Conservation (phyloP, 1,284 basidiomycete species). For the Papiliotrema fonsecae region DNA sequence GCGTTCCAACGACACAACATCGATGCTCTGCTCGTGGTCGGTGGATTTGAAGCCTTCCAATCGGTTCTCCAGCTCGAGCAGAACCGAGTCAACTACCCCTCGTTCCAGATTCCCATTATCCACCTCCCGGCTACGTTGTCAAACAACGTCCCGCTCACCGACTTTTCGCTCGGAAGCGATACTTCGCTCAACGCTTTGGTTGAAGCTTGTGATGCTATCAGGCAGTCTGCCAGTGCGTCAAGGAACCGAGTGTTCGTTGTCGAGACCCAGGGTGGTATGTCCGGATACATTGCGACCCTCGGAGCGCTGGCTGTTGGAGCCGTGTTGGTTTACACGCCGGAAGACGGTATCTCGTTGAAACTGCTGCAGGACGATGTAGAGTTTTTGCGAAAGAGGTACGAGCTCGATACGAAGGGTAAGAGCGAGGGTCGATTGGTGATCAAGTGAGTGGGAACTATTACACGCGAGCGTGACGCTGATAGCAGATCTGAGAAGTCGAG, state of each 20-base stretch:
- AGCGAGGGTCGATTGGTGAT: slow-evolving; percentile 90
- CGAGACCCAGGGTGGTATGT: slow-evolving; percentile 95
- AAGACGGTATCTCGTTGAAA: slow-evolving; percentile 78
- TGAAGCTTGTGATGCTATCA: slow-evolving; percentile 95
- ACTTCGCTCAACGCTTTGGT: slow-evolving; percentile 97
- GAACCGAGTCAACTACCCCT: slow-evolving; percentile 74
- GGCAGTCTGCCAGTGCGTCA: slow-evolving; percentile 93
- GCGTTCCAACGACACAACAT: slow-evolving; percentile 84
- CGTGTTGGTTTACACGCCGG: slow-evolving; percentile 88
- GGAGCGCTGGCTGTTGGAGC: slow-evolving; percentile 93
- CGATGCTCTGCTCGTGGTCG: slow-evolving; percentile 81
- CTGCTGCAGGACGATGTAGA: slow-evolving; percentile 78
- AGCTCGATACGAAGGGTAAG: slow-evolving; percentile 80
- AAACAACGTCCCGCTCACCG: slow-evolving; percentile 96
- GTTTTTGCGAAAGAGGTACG: slow-evolving; percentile 82
- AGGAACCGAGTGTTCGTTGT: slow-evolving; percentile 95
- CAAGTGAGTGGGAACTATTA: slow-evolving; percentile 54
- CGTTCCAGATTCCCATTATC: slow-evolving; percentile 88
- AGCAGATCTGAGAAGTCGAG: slow-evolving; percentile 80
- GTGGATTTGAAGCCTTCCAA: slow-evolving; percentile 92
- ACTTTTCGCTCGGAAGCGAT: slow-evolving; percentile 91
- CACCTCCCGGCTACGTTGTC: slow-evolving; percentile 93
- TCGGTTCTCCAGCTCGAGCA: slow-evolving; percentile 73
- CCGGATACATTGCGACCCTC: slow-evolving; percentile 91
- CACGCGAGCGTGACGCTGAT: neutral